Conservation (phyloP, 345 rosid genomes). For the Lepidium aucheri region DNA sequence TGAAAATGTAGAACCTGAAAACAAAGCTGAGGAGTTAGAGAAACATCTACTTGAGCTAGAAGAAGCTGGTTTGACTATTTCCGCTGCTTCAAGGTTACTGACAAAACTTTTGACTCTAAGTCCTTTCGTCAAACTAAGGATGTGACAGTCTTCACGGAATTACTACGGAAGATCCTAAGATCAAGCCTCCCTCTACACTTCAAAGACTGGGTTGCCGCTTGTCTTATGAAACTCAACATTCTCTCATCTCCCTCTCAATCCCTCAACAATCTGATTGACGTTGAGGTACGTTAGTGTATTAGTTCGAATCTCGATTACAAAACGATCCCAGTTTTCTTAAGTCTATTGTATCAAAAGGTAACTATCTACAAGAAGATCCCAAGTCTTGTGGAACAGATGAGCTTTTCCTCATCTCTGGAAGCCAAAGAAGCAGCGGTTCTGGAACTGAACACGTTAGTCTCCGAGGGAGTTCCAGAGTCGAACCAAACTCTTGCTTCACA, state of each 20-base stretch:
- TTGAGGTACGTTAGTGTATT: conserved; percentile 49
- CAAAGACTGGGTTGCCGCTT: conserved; percentile 79
- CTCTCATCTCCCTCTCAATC: conserved; percentile 25
- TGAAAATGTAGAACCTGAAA: conserved; percentile 41
- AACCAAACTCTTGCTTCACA: conserved; percentile 46
- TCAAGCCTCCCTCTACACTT: conserved; percentile 28
- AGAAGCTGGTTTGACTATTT: conserved; percentile 62
- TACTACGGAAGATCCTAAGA: conserved; percentile 27
- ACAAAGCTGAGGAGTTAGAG: conserved; percentile 47
- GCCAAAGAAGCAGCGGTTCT: conserved; percentile 65
- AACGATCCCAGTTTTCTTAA: not conserved
- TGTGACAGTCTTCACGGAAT: not conserved
- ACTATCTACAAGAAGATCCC: conserved; percentile 64
- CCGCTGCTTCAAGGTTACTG: conserved; percentile 67
- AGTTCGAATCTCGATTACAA: not conserved
- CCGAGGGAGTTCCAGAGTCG: conserved; percentile 55
- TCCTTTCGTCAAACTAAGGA: conserved; percentile 33
- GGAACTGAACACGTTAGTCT: conserved; percentile 70
- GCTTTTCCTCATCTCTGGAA: conserved; percentile 40
- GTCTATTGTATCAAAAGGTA: conserved; percentile 9
- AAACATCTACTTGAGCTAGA: conserved; percentile 49
- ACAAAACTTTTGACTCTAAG: conserved; percentile 57
- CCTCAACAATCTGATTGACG: conserved; percentile 43
- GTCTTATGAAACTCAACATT: conserved; percentile 58
- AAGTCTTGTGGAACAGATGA: conserved; percentile 54